Conservation (phyloP, 345 rosid genomes). For the Sapria himalayana region DNA sequence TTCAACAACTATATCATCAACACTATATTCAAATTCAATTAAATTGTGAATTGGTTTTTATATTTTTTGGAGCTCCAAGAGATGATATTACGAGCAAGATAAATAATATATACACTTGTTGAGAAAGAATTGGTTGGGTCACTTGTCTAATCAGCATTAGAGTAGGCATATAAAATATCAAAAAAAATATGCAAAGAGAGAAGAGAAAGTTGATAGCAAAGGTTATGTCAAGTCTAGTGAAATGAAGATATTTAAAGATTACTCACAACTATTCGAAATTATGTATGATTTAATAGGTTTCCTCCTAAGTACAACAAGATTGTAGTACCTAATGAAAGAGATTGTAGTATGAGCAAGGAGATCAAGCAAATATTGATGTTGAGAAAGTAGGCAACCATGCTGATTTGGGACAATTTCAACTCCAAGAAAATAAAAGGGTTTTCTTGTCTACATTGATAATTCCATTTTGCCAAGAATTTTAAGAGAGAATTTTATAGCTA, state of each 20-base stretch:
- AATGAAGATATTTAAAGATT: no score
- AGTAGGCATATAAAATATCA: no score
- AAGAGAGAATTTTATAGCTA: background rate
- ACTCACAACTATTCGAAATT: no score
- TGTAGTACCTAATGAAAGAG: background rate
- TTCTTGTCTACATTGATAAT: no score
- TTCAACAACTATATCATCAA: no score
- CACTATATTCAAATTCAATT: no score
- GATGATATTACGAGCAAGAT: background rate
- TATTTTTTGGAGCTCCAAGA: constrained; percentile 1
- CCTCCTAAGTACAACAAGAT: no score
- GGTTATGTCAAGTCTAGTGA: no score
- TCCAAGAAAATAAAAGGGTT: background rate
- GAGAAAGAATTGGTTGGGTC: background rate
- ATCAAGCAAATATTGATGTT: background rate
- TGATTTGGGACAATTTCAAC: background rate
- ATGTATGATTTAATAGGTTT: no score
- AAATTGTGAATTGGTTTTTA: background rate
- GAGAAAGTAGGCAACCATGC: background rate
- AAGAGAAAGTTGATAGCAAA: background rate
- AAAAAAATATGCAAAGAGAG: background rate
- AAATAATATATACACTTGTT: background rate
- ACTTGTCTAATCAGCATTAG: background rate
- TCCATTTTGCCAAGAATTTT: no score
- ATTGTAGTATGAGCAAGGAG: background rate